phyloP scores from a whole-genome alignment of 345 rosid species.

The Mangifera indica region DNA sequence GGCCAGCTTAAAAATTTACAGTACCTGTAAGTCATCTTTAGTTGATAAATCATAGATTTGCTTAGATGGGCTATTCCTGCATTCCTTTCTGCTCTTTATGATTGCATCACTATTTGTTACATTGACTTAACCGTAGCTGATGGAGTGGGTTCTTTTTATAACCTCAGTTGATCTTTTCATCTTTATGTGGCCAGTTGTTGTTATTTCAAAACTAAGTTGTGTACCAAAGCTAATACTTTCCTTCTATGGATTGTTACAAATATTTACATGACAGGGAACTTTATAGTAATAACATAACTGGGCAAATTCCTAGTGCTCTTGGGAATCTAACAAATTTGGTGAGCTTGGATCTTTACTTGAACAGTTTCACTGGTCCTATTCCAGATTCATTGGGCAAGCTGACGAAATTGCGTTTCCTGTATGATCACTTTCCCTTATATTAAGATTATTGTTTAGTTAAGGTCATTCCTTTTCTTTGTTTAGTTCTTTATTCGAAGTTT shows the following conservation, averaged over 20 bases:
- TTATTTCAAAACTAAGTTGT: neutral
- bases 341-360: constrained; percentile 50
- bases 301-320: constrained; percentile 36
- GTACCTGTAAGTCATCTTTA: constrained; percentile 34
- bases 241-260: neutral
- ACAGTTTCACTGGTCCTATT: constrained; percentile 35
- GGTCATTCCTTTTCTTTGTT: neutral
- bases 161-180: neutral
- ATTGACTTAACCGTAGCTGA: neutral
- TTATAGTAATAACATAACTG: constrained; percentile 41
- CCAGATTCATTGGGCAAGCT: constrained; percentile 39
- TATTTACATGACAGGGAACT: constrained; percentile 31
- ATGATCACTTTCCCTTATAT: constrained; percentile 20
- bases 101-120: neutral
- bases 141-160: neutral
- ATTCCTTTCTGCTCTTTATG: neutral
- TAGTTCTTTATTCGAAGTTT: neutral
- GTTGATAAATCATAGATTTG: neutral
- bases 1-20: constrained; percentile 45
- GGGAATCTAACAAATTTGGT: constrained; percentile 40
- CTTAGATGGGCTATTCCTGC: neutral
- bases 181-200: neutral
- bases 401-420: constrained; percentile 39
- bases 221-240: neutral
- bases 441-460: neutral